Conservation (phyloP, 1,139 yeast genomes). For the Hansenula anomala region DNA sequence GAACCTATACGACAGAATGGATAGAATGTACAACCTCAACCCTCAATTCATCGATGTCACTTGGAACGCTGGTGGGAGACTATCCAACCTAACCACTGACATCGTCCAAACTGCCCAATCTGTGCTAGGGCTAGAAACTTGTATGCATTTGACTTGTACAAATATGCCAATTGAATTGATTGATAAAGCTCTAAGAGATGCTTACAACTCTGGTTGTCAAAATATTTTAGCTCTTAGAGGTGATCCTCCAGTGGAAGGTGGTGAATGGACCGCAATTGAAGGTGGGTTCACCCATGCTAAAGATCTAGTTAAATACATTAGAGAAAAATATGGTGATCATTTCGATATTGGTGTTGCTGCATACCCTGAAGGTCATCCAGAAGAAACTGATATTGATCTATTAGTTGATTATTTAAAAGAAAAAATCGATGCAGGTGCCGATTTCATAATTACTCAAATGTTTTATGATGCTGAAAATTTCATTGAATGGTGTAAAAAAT, state of each 20-base stretch:
- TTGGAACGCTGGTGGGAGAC: conserved; percentile 97
- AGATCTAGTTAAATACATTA: conserved; percentile 54
- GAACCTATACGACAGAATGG: conserved; percentile 94
- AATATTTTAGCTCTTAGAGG: conserved; percentile 86
- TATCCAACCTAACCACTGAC: conserved; percentile 77
- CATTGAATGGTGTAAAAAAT: conserved; percentile 70
- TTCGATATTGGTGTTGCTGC: conserved; percentile 75
- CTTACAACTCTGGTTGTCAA: conserved; percentile 90
- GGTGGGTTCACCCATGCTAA: conserved; percentile 76
- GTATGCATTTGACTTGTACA: conserved; percentile 97
- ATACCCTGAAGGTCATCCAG: conserved; percentile 79
- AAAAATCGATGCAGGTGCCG: conserved; percentile 90
- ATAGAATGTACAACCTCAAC: conserved; percentile 88
- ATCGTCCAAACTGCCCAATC: conserved; percentile 91
- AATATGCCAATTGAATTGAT: conserved; percentile 83
- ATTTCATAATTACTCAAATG: conserved; percentile 91
- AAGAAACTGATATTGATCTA: conserved; percentile 56
- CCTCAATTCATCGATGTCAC: conserved; percentile 94
- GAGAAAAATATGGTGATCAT: conserved; percentile 52
- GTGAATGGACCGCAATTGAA: conserved; percentile 39
- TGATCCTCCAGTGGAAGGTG: conserved; percentile 75
- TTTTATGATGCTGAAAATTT: conserved; percentile 85
- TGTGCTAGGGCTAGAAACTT: conserved; percentile 91
- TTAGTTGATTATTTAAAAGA: conserved; percentile 70
- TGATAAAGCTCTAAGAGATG: conserved; percentile 80